Base-by-base conservation (phyloP, 108 stramenopile genomes). In the Cyclotella kingstonii region DNA sequence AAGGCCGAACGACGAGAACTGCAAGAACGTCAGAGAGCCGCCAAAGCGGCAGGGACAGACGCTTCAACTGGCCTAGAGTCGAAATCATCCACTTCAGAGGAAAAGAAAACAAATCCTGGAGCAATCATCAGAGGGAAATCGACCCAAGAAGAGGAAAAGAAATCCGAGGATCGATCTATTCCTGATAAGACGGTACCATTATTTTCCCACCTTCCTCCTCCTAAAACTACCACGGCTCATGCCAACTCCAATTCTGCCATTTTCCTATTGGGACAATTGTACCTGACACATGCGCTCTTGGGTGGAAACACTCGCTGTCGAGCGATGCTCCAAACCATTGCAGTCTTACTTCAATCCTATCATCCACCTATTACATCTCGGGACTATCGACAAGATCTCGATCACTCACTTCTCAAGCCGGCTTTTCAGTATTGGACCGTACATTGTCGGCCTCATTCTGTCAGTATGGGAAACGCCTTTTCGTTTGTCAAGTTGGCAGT, bases 391-490 rank as follows among this genome's bases (percentile, higher is more conserved):
- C 82, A 80, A 39, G 90, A 95, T 42, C 69, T 97, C 25, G 84
- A 85, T 31, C 87, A 94, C 34, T 43, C 80, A n/a, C 68, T 90
- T 2, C 67, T 97, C 21, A 95, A 96, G 72, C 94, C 94, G 22
- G 69, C 84, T 31, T 97, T 94, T 79, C 76, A 87, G 44, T 90
- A 88, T 52, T 87, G 94, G 86, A 93, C 88, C 11, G 57, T 85
- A 12, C 56, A 81, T 44, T 97, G 95, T 76, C 89, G 96, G 29
- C 94, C 93, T 8, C 96, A 95, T 60, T 87, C 87, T 9, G 95
- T 97, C 34, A 90, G 84, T 50, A 98, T 97, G 98, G 95, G 95
- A 31, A 97, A 97, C 66, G 96, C 96, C 33, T 92, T 96, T 74
- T 94, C 94, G 18, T 91, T 90, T 76, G 59, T 94, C 4, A 90